These are phyloP conservation scores for Botrytis galanthina DNA, from an alignment of 2,329 filamentous ascomycete species.

Conservation along the genomic window DNA sequence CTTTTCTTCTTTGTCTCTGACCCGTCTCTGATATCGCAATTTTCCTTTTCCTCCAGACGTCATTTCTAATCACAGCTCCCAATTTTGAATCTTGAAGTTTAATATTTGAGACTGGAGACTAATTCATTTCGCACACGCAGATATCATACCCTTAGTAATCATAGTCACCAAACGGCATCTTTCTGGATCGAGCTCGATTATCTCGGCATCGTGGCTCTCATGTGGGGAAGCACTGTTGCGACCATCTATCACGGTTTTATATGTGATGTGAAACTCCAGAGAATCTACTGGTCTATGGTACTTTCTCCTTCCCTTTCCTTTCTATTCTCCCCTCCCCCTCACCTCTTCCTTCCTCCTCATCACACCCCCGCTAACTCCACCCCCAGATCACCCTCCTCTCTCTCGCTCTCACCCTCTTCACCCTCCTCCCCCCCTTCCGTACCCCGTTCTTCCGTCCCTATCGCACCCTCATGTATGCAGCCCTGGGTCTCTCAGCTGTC, in stretches of 20 bases:
- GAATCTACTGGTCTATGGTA: constrained; percentile 41
- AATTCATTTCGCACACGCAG: not conserved
- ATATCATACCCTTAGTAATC: constrained; percentile 42
- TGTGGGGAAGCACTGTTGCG: constrained; percentile 42
- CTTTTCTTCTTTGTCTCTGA: too few species aligned
- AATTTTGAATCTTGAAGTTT: too few species aligned
- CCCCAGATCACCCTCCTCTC: constrained; percentile 24
- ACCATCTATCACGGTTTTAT: constrained; percentile 45
- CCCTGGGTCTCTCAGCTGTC: constrained; percentile 32
- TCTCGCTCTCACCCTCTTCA: constrained; percentile 29
- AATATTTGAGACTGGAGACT: too few species aligned
- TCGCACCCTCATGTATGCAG: constrained; percentile 30
- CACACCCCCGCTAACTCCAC: constrained; percentile 28
- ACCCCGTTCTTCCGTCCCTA: constrained; percentile 27
- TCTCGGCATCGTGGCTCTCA: constrained; percentile 42
- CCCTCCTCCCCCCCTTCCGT: constrained; percentile 28
- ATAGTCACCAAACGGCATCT: constrained; percentile 39
- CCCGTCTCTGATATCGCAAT: too few species aligned
- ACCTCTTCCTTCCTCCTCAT: constrained; percentile 23
- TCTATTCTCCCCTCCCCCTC: not conserved
- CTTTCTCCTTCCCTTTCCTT: constrained; percentile 28
- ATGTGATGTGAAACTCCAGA: constrained; percentile 39
- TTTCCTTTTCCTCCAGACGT: too few species aligned
- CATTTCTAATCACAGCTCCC: too few species aligned
- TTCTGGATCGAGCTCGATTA: constrained; percentile 43